Conservation (phyloP, 768 basidiomycete species). For the Mycena vulgaris region DNA sequence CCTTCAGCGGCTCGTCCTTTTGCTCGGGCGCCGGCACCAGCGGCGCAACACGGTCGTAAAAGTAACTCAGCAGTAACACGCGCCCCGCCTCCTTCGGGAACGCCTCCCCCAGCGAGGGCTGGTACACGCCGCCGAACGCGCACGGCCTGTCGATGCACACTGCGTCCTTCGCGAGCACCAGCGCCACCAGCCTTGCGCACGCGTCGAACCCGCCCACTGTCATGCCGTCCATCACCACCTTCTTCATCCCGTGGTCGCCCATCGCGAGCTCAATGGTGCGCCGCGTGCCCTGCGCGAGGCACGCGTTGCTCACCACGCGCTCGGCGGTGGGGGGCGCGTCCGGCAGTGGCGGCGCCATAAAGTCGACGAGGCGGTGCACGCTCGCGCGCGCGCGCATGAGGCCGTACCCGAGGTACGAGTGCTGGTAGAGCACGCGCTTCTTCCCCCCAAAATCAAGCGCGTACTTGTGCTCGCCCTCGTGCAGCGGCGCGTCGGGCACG, state of each 20-base stretch:
- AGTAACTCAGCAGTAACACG: conserved; percentile 95
- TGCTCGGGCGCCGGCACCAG: conserved; percentile 61
- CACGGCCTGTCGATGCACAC: conserved; percentile 95
- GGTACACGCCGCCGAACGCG: conserved; percentile 97
- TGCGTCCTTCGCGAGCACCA: conserved; percentile 98
- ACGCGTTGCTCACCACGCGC: not conserved
- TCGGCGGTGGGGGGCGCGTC: not conserved
- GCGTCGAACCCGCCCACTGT: conserved; percentile 93
- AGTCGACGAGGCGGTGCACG: conserved; percentile 93
- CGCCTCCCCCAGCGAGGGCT: conserved; percentile 91
- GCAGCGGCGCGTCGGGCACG: too few species aligned
- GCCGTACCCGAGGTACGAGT: too few species aligned
- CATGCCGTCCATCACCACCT: conserved; percentile 92
- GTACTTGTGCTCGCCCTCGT: conserved; percentile 94
- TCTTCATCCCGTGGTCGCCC: conserved; percentile 67
- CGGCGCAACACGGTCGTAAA: conserved; percentile 91
- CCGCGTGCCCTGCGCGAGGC: too few species aligned
- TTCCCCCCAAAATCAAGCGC: conserved; percentile 85
- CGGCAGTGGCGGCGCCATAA: conserved; percentile 61
- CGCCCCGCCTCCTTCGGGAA: conserved; percentile 82
- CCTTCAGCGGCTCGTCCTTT: not conserved
- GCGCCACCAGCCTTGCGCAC: conserved; percentile 85
- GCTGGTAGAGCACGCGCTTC: too few species aligned
- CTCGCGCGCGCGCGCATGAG: too few species aligned
- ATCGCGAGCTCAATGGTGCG: too few species aligned